Conservation (phyloP, 2,329 filamentous ascomycete species). For the Leptographium radiaticola region DNA sequence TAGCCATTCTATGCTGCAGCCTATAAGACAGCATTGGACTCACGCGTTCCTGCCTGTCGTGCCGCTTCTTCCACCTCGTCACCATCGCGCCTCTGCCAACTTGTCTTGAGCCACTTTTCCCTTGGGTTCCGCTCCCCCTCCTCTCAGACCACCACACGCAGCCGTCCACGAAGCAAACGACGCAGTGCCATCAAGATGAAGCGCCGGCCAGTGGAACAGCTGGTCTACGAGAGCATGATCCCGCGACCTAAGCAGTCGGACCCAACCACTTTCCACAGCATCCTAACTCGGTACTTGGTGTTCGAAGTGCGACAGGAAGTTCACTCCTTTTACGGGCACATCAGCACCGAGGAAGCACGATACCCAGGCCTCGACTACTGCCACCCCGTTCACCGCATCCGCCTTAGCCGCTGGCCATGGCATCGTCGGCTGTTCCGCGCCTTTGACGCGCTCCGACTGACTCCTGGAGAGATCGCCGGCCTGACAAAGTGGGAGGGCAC, state of each 20-base stretch:
- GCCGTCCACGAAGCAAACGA: background rate
- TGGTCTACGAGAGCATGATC: constrained; percentile 64
- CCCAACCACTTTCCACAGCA: constrained; percentile 55
- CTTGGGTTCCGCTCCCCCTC: background rate
- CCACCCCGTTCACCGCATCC: constrained; percentile 58
- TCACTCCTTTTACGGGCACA: constrained; percentile 63
- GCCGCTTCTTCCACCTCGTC: no score
- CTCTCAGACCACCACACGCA: background rate
- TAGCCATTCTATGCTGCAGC: background rate
- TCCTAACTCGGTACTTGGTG: constrained; percentile 59
- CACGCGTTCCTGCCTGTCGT: no score
- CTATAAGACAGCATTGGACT: background rate
- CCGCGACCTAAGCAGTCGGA: constrained; percentile 54
- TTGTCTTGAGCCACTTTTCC: background rate
- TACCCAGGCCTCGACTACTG: constrained; percentile 74
- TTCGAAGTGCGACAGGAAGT: constrained; percentile 70
- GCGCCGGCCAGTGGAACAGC: constrained; percentile 53
- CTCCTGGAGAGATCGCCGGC: constrained; percentile 53
- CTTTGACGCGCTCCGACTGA: constrained; percentile 58
- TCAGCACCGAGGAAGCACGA: constrained; percentile 67
- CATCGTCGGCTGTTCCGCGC: constrained; percentile 64
- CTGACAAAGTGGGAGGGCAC: constrained; percentile 77
- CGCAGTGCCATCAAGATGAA: constrained; percentile 42
- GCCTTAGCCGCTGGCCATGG: constrained; percentile 65
- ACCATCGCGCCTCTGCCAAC: background rate